Base-by-base conservation (phyloP, 495 filamentous ascomycete genomes). In the Trichocladium uniseriatum region DNA sequence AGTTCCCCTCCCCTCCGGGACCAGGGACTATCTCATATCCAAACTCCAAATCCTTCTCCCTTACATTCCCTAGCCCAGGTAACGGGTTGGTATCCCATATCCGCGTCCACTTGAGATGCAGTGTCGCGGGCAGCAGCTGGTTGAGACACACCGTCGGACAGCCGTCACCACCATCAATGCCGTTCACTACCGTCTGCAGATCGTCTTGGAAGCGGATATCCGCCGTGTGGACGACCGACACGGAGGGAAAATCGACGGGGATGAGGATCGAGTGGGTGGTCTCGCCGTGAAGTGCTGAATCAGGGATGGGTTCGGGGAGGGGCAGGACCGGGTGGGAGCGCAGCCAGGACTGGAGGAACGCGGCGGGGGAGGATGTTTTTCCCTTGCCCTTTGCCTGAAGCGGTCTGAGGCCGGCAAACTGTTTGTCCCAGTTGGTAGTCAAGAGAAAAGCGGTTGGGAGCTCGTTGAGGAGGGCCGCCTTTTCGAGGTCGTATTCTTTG, bases 211-310 rank as follows among this genome's bases (percentile, higher is more conserved):
- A 69, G 21, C 73, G 74, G 37, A 96, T 78, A 45, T 89, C 81
- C 15, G 83, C 86, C 1, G 84, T 94, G 65, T 91, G 84, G 2
- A 97, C 81, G 21, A 96, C 79, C 46, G 85, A 79, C 20, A 95
- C 74, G 6, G 84, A 76, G 0, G 92, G 94, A n/a, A 97, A 78
- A 38, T 94, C 86, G 16, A 97, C 88, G 0, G 84, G 78, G 48
- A 89, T 84, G 5, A 78, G 66, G 46, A 89, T 80, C 10, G 76
- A 72, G 14, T 67, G 69, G 11, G 51, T 14, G 4, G 31, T 11
- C 5, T 10, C 11, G 31, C 31, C 13, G 31, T 6, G 9, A 4
- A 14, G 31, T 32, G 27, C 27, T 10, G 27, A 29, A 10, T 32
- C 5, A 3, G 31, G 5, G 27, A 6, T 53, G 2, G 29, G 43